These are phyloP conservation scores for Aspergillus bombycis DNA, from an alignment of 2,329 filamentous ascomycete genomes.

Conservation along the genomic window DNA sequence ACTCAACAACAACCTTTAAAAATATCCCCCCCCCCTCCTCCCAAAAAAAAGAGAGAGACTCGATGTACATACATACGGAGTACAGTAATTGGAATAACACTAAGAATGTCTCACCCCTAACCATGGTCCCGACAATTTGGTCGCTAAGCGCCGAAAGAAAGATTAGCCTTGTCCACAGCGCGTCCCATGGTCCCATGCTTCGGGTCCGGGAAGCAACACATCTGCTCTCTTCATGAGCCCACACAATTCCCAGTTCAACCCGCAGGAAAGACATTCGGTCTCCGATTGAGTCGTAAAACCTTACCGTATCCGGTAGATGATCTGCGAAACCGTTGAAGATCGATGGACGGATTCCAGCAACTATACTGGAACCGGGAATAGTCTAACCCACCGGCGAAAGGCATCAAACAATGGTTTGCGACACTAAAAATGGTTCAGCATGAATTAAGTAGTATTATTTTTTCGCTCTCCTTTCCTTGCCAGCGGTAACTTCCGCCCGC, in stretches of 20 bases:
- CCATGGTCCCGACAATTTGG: background rate
- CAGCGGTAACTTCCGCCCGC: background rate
- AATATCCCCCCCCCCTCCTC: no score
- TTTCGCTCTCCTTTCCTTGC: background rate
- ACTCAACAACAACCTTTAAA: no score
- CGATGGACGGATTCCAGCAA: background rate
- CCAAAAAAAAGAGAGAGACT: no score
- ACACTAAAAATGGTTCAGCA: background rate
- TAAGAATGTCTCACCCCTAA: background rate
- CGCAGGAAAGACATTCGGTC: background rate
- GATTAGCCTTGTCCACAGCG: background rate
- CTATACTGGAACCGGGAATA: background rate
- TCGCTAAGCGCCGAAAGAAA: background rate
- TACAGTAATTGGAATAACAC: background rate
- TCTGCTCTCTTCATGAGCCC: background rate
- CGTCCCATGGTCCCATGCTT: background rate
- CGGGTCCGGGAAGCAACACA: background rate
- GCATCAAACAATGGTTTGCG: conserved; percentile 3
- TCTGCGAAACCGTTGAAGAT: conserved; percentile 6
- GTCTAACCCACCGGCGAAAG: background rate
- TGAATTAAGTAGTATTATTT: background rate
- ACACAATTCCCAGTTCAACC: background rate
- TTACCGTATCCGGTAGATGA: background rate
- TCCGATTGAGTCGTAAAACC: conserved; percentile 2
- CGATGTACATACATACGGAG: no score